phyloP scores from a whole-genome alignment of 345 rosid genomes.

The Eucalyptus marginata region DNA sequence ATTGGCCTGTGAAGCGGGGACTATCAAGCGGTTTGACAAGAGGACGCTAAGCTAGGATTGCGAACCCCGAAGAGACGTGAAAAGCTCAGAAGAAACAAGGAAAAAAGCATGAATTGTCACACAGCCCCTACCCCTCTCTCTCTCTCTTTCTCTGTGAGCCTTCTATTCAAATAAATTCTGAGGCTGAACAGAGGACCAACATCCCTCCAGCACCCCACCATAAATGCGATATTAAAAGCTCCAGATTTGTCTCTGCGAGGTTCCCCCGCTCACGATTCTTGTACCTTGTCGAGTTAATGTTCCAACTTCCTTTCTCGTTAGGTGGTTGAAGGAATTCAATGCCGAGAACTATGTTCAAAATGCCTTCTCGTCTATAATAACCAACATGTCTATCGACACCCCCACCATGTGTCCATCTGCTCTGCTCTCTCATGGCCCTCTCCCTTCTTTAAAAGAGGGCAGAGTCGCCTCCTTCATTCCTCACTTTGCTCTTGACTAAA shows the following conservation, averaged over 20 bases:
- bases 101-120: neutral
- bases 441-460: neutral
- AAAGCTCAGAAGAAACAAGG: neutral
- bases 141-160: neutral
- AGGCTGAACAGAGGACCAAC: slow-evolving; percentile 15
- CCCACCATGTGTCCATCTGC: neutral
- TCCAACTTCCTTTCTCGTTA: slow-evolving; percentile 22
- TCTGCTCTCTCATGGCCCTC: neutral
- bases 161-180: neutral
- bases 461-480: neutral
- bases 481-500: neutral
- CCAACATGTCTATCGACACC: neutral
- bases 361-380: neutral
- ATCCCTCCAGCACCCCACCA: slow-evolving; percentile 8
- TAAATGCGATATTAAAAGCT: slow-evolving; percentile 21
- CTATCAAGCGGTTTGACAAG: neutral
- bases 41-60: neutral
- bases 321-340: slow-evolving; percentile 23
- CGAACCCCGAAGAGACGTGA: neutral
- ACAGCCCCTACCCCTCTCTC: neutral
- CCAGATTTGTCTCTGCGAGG: slow-evolving; percentile 6
- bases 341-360: neutral
- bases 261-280: slow-evolving; percentile 19
- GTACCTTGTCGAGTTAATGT: slow-evolving; percentile 16
- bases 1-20: neutral